Conservation (phyloP, 1,284 basidiomycete genomes). For the Rhodofomes roseus region DNA sequence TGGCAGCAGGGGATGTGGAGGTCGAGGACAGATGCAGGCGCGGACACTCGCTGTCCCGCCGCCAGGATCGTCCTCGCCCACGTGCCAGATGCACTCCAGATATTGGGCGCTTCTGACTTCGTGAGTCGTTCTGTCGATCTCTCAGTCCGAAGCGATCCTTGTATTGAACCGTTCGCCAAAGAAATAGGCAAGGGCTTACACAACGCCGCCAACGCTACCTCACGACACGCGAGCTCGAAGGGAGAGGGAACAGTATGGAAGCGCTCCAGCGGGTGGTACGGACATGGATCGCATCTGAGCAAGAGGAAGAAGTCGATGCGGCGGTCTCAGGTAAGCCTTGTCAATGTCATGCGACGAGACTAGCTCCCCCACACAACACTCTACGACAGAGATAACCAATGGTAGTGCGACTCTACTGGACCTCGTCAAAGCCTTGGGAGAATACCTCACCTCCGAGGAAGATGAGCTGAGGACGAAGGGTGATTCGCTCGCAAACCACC, state of each 20-base stretch:
- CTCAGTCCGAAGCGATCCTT: too few relatives aligned
- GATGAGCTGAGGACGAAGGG: conserved; percentile 80
- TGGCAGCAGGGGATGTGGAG: background rate
- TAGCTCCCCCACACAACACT: too few relatives aligned
- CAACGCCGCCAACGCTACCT: too few relatives aligned
- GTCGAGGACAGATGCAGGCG: background rate
- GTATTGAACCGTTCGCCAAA: too few relatives aligned
- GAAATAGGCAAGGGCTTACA: too few relatives aligned
- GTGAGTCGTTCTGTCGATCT: background rate
- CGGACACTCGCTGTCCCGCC: background rate
- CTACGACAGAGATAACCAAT: conserved; percentile 57
- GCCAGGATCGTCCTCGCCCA: background rate
- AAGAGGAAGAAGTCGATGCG: conserved; percentile 58
- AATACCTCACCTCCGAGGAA: conserved; percentile 85
- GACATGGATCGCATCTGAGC: conserved; percentile 69
- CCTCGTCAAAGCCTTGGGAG: conserved; percentile 85
- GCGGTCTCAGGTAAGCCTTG: conserved; percentile 50
- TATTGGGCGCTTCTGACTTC: background rate
- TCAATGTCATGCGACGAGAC: too few relatives aligned
- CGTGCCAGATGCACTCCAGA: background rate
- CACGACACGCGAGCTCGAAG: background rate
- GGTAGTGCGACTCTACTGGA: conserved; percentile 66
- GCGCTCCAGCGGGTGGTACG: conserved; percentile 53
- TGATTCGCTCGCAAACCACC: conserved; percentile 21
- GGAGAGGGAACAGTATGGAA: conserved; percentile 24